phyloP scores from a whole-genome alignment of 192 early-diverging fungal species.

The Spinellus fusiger region DNA sequence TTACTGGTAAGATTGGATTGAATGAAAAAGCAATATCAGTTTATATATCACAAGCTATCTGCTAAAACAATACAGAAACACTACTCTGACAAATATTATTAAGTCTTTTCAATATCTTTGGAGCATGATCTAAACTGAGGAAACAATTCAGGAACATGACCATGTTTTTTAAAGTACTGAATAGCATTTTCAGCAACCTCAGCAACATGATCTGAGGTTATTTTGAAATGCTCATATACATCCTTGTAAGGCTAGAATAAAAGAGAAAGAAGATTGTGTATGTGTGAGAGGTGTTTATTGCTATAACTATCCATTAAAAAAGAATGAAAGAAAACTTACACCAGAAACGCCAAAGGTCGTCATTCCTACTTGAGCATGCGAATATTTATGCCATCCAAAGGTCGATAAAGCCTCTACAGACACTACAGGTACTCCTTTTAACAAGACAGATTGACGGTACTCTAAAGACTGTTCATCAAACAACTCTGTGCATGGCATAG shows the following conservation, averaged over 20 bases:
- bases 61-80: too few species aligned
- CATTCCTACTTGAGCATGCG: constrained; percentile 84
- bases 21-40: too few species aligned
- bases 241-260: constrained; percentile 1
- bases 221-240: constrained; percentile 12
- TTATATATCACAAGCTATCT: too few species aligned
- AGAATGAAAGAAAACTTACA: constrained; percentile 3
- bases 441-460: constrained; percentile 80
- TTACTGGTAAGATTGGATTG: too few species aligned
- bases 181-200: constrained; percentile 7
- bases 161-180: constrained; percentile 6
- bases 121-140: constrained; percentile 5
- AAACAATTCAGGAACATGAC: constrained; percentile 17
- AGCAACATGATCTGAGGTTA: constrained; percentile 9
- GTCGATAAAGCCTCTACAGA: constrained; percentile 84
- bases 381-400: constrained; percentile 90
- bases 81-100: too few species aligned
- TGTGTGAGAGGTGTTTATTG: too few species aligned
- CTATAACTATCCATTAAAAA: constrained; percentile 6
- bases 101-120: too few species aligned
- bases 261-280: background rate
- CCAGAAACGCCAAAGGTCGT: constrained; percentile 79
- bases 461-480: constrained; percentile 79
- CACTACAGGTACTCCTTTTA: constrained; percentile 73
- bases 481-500: constrained; percentile 87